These are phyloP conservation scores for Alternaria sp. DNA, from an alignment of 2,329 filamentous ascomycete genomes.

Conservation along the genomic window DNA sequence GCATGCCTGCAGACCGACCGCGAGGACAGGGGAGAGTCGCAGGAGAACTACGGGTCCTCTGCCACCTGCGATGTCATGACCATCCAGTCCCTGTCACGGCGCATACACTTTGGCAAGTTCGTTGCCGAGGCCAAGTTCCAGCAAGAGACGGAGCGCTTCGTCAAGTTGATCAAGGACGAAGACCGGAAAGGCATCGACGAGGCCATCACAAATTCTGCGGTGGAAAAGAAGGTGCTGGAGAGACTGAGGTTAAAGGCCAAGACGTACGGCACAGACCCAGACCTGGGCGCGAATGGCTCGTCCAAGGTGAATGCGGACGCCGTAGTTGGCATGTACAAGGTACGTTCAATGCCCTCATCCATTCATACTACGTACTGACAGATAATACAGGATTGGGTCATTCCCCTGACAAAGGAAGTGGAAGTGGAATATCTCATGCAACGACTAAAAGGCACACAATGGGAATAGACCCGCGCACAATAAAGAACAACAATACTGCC, in stretches of 20 bases:
- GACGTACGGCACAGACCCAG: conserved; percentile 92
- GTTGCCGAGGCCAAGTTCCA: conserved; percentile 96
- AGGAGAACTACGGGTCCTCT: conserved; percentile 94
- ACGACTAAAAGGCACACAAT: conserved; percentile 68
- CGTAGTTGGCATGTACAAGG: conserved; percentile 51
- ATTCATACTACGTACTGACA: background rate
- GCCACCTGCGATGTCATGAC: conserved; percentile 90
- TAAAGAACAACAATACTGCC: background rate
- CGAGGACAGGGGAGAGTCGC: conserved; percentile 79
- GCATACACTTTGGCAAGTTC: conserved; percentile 98
- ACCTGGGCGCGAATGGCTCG: conserved; percentile 62
- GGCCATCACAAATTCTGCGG: conserved; percentile 86
- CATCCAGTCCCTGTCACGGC: conserved; percentile 84
- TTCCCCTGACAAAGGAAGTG: conserved; percentile 96
- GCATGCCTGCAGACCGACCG: conserved; percentile 81
- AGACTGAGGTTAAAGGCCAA: conserved; percentile 85
- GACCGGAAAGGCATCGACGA: conserved; percentile 83
- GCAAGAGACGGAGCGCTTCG: conserved; percentile 81
- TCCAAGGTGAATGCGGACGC: conserved; percentile 92
- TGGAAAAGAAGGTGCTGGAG: conserved; percentile 91
- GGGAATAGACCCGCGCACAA: conserved; percentile 46
- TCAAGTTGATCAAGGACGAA: conserved; percentile 77
- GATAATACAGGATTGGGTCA: conserved; percentile 72
- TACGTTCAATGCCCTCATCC: background rate
- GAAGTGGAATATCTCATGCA: conserved; percentile 99